Evolutionary conservation across 2,329 filamentous ascomycete species (phyloP), one percentile per base, ranked within the genome.

Genomic region (Alternaria panax): DNA sequence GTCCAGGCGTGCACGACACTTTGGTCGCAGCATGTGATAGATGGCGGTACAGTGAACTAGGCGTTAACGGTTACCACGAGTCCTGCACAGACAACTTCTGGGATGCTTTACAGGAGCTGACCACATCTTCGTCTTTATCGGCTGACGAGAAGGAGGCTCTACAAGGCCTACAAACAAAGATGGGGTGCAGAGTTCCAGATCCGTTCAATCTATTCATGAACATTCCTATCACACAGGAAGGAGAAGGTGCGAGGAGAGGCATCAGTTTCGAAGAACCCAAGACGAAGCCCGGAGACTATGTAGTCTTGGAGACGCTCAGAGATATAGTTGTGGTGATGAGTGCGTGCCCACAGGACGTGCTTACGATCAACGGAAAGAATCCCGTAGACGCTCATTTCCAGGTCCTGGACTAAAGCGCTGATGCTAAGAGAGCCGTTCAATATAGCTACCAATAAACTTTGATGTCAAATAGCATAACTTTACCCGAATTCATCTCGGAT

Each of bases 271-370:
- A 81, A 50, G 67, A 68, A 30, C 79, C 81, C 1, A 70, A 76
- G 18, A 73, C 75, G 22, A 80, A 80, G 51, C 50, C 68, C 8
- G 80, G 80, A 25, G 80, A 82, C 51, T 82, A 78, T 65, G 78
- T 83, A 1, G 72, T 78, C 2, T 68, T 83, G 18, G 74, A 76
- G 58, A 81, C 81, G 32, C 72, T 81, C 62, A 73, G 80, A 42
- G 80, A 83, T 64, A 69, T 82, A 3, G 80, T 82, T 9, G 77
- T 83, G 2, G 78, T 81, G 20, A 82, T 83, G 81, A 80, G 76
- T 62, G 79, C 80, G 4, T 83, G 81, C 68, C 81, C 80, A 22
- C 78, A 82, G 54, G 80, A 82, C 64, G 73, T 82, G 6, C 66
- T 78, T 9, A 77, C 73, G 2, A 81, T 82, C 62, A 82, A 82